phyloP scores from a whole-genome alignment of 306 rosid species.

The peach (Prunus persica) region DNA sequence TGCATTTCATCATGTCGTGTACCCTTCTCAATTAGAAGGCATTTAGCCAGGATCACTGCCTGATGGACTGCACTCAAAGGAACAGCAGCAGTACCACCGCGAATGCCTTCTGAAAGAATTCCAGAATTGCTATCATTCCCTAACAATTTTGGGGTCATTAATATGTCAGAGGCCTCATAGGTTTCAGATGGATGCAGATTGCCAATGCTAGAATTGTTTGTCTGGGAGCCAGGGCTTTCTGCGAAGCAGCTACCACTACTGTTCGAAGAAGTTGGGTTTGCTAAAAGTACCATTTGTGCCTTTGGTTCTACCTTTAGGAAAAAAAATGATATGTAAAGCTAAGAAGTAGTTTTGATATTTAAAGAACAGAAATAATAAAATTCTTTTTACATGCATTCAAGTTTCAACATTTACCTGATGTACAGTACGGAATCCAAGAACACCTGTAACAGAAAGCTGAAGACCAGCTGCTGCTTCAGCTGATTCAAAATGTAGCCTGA shows the following conservation, averaged over 20 bases:
- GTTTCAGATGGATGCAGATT: slow-evolving; percentile 26
- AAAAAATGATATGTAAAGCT: slow-evolving; percentile 25
- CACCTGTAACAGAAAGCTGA: slow-evolving; percentile 87
- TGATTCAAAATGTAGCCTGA: slow-evolving; percentile 77
- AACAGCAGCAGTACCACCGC: slow-evolving; percentile 35
- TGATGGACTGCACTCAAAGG: slow-evolving; percentile 66
- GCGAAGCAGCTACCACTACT: slow-evolving; percentile 22
- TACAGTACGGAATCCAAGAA: slow-evolving; percentile 85
- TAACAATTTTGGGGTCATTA: slow-evolving; percentile 65
- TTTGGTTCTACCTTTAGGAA: slow-evolving; percentile 73
- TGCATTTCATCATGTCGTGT: slow-evolving; percentile 92
- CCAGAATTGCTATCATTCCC: slow-evolving; percentile 34
- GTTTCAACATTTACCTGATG: slow-evolving; percentile 62
- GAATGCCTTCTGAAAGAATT: slow-evolving; percentile 39
- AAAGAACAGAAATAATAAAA: slow-evolving; percentile 6
- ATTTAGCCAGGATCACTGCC: slow-evolving; percentile 71
- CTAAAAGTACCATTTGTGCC: slow-evolving; percentile 88
- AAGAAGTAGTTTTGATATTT: slow-evolving; percentile 4
- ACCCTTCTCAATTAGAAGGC: slow-evolving; percentile 89
- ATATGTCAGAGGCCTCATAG: slow-evolving; percentile 56
- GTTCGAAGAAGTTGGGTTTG: slow-evolving; percentile 43
- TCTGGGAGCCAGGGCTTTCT: slow-evolving; percentile 29
- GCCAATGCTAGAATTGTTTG: slow-evolving; percentile 29
- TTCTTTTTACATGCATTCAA: neutral
- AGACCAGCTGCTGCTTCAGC: slow-evolving; percentile 82